phyloP scores from a whole-genome alignment of 108 stramenopile species.

The Pseudonitzschia multiseries region DNA sequence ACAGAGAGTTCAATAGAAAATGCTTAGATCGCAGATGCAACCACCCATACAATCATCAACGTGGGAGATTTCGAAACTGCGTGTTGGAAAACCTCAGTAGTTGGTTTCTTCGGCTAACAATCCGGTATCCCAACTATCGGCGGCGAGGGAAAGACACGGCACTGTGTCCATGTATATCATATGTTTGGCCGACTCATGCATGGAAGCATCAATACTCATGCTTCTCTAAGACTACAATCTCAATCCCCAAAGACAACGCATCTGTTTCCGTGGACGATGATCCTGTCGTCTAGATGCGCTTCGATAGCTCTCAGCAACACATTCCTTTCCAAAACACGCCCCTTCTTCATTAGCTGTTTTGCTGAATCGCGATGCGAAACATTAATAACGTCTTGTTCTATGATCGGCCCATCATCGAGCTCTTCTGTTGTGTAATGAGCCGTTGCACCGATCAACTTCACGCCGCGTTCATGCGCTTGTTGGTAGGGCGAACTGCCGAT shows the following conservation, averaged over 20 bases:
- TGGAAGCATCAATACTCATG: no score
- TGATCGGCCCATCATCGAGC: constrained; percentile 85
- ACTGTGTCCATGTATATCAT: not conserved
- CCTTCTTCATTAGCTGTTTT: constrained; percentile 73
- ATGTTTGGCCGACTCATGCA: not conserved
- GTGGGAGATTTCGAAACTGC: no score
- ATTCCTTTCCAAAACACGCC: constrained; percentile 69
- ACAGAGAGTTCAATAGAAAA: no score
- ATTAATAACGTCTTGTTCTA: constrained; percentile 64
- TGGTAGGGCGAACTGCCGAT: constrained; percentile 72
- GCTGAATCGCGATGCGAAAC: constrained; percentile 78
- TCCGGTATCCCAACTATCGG: no score
- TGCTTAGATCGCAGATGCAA: no score
- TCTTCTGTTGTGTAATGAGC: constrained; percentile 76
- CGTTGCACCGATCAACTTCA: constrained; percentile 88
- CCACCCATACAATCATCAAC: no score
- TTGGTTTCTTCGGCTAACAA: no score
- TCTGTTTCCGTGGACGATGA: constrained; percentile 79
- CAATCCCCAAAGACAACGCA: constrained; percentile 76
- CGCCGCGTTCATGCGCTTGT: constrained; percentile 78
- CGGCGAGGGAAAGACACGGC: no score
- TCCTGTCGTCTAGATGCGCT: constrained; percentile 79
- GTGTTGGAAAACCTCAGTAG: no score
- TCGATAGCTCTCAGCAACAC: constrained; percentile 75
- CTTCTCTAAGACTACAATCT: not conserved